phyloP scores from a whole-genome alignment of 371 early-diverging fungal species.

The Mucor sp. region DNA sequence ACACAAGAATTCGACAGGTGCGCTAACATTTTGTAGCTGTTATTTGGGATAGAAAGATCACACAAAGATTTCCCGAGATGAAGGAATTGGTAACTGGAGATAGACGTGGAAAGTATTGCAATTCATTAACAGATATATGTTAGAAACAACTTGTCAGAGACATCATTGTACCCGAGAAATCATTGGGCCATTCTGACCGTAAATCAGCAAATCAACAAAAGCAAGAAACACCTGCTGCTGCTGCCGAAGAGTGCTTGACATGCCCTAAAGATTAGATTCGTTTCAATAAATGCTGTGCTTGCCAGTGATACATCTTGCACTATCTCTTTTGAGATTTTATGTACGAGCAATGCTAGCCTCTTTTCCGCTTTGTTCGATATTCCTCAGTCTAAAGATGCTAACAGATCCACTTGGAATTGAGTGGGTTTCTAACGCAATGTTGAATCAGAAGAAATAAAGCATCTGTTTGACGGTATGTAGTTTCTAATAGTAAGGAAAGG shows the following conservation, averaged over 20 bases:
- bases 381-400: no score
- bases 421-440: no score
- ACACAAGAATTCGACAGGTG: not conserved
- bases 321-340: no score
- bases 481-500: no score
- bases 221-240: constrained; percentile 3
- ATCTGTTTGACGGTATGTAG: no score
- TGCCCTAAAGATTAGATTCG: constrained; percentile 9
- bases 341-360: no score
- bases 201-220: constrained; percentile 3
- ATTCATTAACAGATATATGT: not conserved
- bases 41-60: constrained; percentile 69
- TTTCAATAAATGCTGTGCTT: not conserved
- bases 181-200: constrained; percentile 64
- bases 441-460: no score
- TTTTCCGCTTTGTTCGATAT: no score
- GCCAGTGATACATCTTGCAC: no score
- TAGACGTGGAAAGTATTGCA: no score
- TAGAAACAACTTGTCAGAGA: constrained; percentile 72
- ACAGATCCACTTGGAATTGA: no score
- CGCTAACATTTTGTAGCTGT: constrained; percentile 26
- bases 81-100: constrained; percentile 58
- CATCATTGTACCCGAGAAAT: constrained; percentile 64
- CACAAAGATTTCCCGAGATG: constrained; percentile 72
- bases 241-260: constrained; percentile 15